Conservation (phyloP, 768 basidiomycete genomes). For the Lactifluus hygrophoroides region DNA sequence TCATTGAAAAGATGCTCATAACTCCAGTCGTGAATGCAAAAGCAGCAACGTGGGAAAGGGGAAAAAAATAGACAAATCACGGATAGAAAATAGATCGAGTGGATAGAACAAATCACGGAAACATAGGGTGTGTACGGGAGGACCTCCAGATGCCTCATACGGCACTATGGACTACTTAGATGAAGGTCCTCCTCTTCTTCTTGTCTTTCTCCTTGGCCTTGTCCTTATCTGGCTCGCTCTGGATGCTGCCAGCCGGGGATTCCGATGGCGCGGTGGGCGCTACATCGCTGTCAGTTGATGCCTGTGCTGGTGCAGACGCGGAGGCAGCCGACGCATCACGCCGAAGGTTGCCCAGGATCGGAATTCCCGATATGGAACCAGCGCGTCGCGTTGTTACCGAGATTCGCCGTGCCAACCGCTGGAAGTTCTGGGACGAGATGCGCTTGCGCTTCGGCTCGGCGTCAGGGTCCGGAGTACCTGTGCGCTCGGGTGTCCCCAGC, state of each 20-base stretch:
- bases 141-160: neutral
- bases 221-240: conserved; percentile 40
- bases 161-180: conserved; percentile 20
- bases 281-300: conserved; percentile 5
- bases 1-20: neutral
- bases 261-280: conserved; percentile 27
- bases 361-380: conserved; percentile 35
- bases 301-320: neutral
- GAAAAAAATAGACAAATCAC: neutral
- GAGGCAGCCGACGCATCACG: conserved; percentile 38
- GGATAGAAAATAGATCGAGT: neutral
- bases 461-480: conserved; percentile 65
- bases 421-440: conserved; percentile 81
- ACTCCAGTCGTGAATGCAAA: conserved; percentile 11
- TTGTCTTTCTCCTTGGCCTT: conserved; percentile 46
- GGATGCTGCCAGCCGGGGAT: conserved; percentile 48
- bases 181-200: conserved; percentile 48
- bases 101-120: neutral
- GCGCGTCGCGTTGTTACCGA: conserved; percentile 56
- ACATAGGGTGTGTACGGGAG: neutral
- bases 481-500: conserved; percentile 50
- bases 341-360: conserved; percentile 42
- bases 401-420: conserved; percentile 66
- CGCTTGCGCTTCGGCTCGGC: conserved; percentile 72
- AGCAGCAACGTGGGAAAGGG: neutral